Base-by-base conservation (phyloP, 139 green algal genomes). In the Microglena sp. region DNA sequence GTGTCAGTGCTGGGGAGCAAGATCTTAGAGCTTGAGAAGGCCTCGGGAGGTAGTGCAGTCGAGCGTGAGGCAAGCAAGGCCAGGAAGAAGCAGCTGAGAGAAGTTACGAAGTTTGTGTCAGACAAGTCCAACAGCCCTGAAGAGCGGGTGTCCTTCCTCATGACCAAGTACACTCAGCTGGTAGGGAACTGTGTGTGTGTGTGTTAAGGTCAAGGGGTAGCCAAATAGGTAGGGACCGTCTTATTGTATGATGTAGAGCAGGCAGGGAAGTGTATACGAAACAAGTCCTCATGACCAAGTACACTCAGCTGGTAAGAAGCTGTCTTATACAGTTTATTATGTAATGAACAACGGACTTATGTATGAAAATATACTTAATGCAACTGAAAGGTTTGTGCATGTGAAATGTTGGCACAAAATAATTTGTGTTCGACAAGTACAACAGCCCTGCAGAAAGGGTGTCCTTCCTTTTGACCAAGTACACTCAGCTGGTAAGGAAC, bases 401-500 rank as follows among this genome's bases (percentile, higher is more conserved):
- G n/a, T n/a, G n/a, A n/a, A n/a, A n/a, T n/a, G n/a, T n/a, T n/a
- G n/a, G n/a, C n/a, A n/a, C n/a, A n/a, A n/a, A n/a, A n/a, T n/a
- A 72, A 46, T 69, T 64, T 27, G 40, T 74, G n/a, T 35, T 29
- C 4, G 63, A 77, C 55, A 64, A 45, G 27, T 22, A 58, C 1
- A 71, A 68, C 34, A 70, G 27, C 30, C 30, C 35, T 3, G 71
- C 76, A 54, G 71, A 77, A 55, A 68, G 64, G 26, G 67, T 82
- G 4, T 26, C 36, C 1, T 79, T 62, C 30, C 45, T 82, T 11
- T 60, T 77, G 46, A 45, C 40, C 2, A 73, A 76, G 7, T 78
- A 76, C 59, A 72, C 67, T n/a, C 35, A 62, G 5, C 67, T 71
- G 75, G 75, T 71, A n/a, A n/a, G n/a, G n/a, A n/a, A n/a, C n/a